phyloP scores from a whole-genome alignment of 2,329 filamentous ascomycete genomes.

The Conoideocrella luteorostrata region DNA sequence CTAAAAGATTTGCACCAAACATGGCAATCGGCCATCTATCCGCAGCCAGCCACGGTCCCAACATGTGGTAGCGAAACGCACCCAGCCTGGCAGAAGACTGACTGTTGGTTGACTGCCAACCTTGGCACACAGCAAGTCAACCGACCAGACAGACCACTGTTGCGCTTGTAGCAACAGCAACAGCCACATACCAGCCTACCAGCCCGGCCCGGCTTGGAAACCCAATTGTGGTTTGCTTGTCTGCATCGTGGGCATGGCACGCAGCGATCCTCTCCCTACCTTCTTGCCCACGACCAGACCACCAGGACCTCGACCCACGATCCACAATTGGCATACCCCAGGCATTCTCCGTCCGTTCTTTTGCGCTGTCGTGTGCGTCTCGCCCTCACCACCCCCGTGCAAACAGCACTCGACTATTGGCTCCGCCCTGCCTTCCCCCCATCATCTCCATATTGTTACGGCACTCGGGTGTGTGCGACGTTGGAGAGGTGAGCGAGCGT shows the following conservation, averaged over 20 bases:
- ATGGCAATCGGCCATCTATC: not conserved
- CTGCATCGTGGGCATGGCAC: no score
- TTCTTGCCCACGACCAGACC: no score
- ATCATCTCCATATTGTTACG: not conserved
- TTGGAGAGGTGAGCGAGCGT: no score
- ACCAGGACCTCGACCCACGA: not conserved
- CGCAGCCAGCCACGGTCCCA: not conserved
- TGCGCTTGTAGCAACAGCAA: no score
- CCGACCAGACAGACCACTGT: not conserved
- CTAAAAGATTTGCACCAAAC: not conserved
- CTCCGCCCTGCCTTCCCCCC: constrained; percentile 1
- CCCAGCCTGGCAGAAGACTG: no score
- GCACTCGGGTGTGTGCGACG: constrained; percentile 3
- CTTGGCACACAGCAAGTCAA: not conserved
- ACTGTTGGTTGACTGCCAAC: no score
- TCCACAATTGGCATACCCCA: constrained; percentile 1
- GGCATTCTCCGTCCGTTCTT: not conserved
- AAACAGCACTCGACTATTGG: constrained; percentile 2
- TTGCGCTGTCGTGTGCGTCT: constrained; percentile 3
- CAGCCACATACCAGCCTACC: no score
- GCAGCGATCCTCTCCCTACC: no score
- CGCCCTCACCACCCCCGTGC: constrained; percentile 1
- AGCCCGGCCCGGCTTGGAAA: no score
- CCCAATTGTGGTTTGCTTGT: no score
- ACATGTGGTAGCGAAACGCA: no score